Evolutionary conservation across 805 yeast species (phyloP), one percentile per base, ranked within the genome.

Genomic region (Candida germanica): DNA sequence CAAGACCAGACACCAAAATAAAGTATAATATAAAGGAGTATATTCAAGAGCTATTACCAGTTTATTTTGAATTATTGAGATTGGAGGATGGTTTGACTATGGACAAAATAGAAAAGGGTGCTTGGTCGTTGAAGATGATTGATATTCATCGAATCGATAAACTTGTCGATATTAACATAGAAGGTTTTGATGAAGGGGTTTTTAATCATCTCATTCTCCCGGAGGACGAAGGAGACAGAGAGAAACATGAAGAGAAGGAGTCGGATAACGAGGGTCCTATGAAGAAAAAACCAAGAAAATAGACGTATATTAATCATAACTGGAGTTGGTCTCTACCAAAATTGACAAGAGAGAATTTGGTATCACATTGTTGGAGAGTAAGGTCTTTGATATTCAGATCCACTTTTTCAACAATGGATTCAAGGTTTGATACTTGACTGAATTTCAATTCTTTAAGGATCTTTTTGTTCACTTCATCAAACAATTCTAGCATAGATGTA

Each of bases 1-100:
- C 4, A 4, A 42, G 53, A 16, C 49, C 54, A 7, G 51, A 32
- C 3, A 29, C 58, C 32, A 61, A 64, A 28, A 61, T 71, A 22
- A 71, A 70, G 47, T 71, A 70, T 44, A 64, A 53, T 24, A 42
- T 56, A 13, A 65, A 62, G 35, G 77, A 71, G 48, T 71, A 70
- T 35, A 40, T 55, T 7, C 66, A 64, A 3, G 61, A 65, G 33
- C 58, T 53, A 17, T 40, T 69, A 14, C 54, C 54, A 3, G 46
- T 44, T 5, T 47, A 47, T 37, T 38, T 53, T 15, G 40, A 44
- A 3, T 45, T 56, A 9, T 20, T 49, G 6, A 23, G 26, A 4
- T 21, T 31, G 5, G 15, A 30, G 12, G 35, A 33, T 2, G 31
- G 36, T 6, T 19, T 41, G 1, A 37, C 34, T 12, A 39, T 54